Percentiles rank a stretch among this genome's conserved stretches.
Evolutionary conservation across 1,284 basidiomycete species (phyloP).

Genomic region (Cryptococcus maquisensis): DNA sequence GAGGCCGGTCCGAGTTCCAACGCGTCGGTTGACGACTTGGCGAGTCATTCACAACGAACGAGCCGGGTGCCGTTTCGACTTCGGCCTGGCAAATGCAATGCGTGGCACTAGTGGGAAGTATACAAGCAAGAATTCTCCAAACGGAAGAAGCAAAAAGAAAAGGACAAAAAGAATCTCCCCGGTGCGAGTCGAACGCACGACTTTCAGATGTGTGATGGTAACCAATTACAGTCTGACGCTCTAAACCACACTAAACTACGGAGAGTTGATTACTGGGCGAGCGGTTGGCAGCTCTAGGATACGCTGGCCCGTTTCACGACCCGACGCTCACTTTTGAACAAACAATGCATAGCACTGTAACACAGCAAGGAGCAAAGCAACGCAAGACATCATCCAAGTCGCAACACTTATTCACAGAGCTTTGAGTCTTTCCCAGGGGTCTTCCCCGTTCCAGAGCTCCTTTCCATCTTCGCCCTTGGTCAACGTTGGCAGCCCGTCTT

Average conservation of each 20-base stretch:
- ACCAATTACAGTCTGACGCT: slow-evolving; percentile 22
- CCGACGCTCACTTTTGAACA: no score
- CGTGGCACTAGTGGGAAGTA: no score
- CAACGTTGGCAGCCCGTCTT: slow-evolving; percentile 37
- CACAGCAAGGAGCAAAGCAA: no score
- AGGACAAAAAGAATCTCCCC: slow-evolving; percentile 6
- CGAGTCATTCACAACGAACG: no score
- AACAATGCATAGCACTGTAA: no score
- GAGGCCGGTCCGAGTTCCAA: no score
- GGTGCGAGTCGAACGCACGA: slow-evolving; percentile 23
- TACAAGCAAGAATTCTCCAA: not conserved
- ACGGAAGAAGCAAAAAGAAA: not conserved
- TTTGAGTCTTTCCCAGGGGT: slow-evolving; percentile 8
- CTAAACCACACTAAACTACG: slow-evolving; percentile 24
- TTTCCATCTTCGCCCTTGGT: slow-evolving; percentile 6
- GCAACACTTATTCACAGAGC: slow-evolving; percentile 1
- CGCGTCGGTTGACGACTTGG: no score
- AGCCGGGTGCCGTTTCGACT: no score
- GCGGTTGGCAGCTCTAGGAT: no score
- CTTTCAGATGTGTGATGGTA: slow-evolving; percentile 16
- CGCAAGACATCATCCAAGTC: no score
- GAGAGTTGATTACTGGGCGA: slow-evolving; percentile 11
- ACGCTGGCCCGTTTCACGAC: no score
- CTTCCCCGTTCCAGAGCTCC: slow-evolving; percentile 15
- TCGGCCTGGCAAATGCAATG: no score